A percentile compares a stretch with the other conserved stretches of the same genome.
These are phyloP conservation scores for Rhizopus stolonifer DNA, from an alignment of 371 early-diverging fungal genomes.

Conservation along the genomic window DNA sequence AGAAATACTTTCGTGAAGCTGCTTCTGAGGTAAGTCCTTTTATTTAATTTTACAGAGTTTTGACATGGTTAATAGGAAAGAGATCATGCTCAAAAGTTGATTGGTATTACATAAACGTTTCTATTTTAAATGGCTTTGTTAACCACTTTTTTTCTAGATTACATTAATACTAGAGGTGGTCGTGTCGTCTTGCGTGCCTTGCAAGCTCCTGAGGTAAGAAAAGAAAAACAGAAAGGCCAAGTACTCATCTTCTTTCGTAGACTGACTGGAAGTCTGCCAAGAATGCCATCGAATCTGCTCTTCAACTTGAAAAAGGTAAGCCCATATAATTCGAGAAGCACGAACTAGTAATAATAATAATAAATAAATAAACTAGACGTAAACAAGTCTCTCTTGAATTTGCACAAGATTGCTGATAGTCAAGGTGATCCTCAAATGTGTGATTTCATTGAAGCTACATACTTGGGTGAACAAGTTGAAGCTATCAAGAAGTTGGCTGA, in stretches of 20 bases:
- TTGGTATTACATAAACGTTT: too few species aligned
- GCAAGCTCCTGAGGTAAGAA: constrained; percentile 57
- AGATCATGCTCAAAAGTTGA: too few species aligned
- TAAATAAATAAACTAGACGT: constrained; percentile 43
- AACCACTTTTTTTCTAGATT: constrained; percentile 27
- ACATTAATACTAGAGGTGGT: constrained; percentile 60
- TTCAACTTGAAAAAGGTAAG: constrained; percentile 65
- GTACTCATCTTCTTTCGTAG: too few species aligned
- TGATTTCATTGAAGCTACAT: constrained; percentile 64
- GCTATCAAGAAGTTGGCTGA: constrained; percentile 67
- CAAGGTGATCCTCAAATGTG: constrained; percentile 69
- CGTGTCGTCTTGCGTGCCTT: constrained; percentile 47
- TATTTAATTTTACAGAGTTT: too few species aligned
- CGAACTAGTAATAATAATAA: not conserved
- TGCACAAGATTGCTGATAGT: constrained; percentile 63
- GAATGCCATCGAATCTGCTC: constrained; percentile 64
- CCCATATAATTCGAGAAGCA: not conserved
- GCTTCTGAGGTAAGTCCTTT: constrained; percentile 59
- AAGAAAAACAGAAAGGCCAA: too few species aligned
- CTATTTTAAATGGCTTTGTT: not conserved
- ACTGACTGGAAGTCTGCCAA: constrained; percentile 67
- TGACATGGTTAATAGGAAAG: constrained; percentile 40
- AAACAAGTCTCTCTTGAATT: constrained; percentile 67
- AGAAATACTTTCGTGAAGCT: constrained; percentile 58
- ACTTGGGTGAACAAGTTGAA: constrained; percentile 67